Evolutionary conservation across 202 grass and related monocot species (phyloP), one percentile per base, ranked within the genome.

Genomic region (Schoenoplectus tabernaemontani): DNA sequence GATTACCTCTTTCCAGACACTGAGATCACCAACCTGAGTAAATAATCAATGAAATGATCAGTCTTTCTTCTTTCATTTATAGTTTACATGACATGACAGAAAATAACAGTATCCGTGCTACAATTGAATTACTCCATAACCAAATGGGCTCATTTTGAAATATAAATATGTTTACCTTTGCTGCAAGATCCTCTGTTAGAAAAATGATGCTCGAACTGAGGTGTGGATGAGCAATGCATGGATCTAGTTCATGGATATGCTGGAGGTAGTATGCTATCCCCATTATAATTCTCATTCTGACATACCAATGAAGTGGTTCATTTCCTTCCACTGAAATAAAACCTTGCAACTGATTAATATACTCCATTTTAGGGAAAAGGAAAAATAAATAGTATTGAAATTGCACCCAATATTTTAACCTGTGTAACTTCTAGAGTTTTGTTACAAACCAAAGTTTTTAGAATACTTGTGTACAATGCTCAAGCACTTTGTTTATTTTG

Each of bases 241-340:
- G 96, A 28, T 87, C 89, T 19, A 99, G 85, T 81, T 89, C 92
- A 87, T 99, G 92, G 87, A 96, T 91, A 79, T 96, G 88, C 63
- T 96, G 96, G 44, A 90, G 89, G 77, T 90, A 96, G 75, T 99
- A 99, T 43, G 90, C 88, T 75, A 88, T 82, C 72, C 96, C 96
- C 92, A 99, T 99, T 82, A 99, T 89, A 69, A 96, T 59, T 84
- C 96, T 99, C 96, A 96, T 88, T 83, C 96, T 96, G 63, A 83
- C 86, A 85, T 59, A 84, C 96, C 92, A 99, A 83, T 99, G 87
- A 59, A 99, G 86, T 80, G 71, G 86, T 83, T 99, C 96, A 73
- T 90, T 90, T 89, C 90, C 90, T 74, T 99, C 90, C 59, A 87
- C 96, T 99, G 85, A 77, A 90, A 68, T 74, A 74, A 74, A 74